Conservation (phyloP, 1,139 yeast genomes). For the Saccharomycopsis hybrid region DNA sequence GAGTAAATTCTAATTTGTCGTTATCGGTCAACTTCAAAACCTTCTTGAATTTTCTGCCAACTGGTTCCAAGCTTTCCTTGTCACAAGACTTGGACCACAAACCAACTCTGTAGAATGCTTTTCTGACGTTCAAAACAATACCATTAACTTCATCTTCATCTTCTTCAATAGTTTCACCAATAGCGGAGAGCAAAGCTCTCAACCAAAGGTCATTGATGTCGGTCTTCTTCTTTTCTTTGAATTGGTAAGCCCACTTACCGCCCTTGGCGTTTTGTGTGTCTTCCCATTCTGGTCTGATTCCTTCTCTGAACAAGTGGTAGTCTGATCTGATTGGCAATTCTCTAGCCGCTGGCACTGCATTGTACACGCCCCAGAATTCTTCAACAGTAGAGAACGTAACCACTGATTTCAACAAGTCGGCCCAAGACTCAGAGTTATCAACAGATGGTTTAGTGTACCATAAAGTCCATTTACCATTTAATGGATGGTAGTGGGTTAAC, state of each 20-base stretch:
- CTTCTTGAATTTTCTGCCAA: constrained; percentile 83
- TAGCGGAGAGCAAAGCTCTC: constrained; percentile 80
- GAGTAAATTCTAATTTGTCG: constrained; percentile 69
- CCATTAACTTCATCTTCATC: constrained; percentile 92
- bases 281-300: constrained; percentile 98
- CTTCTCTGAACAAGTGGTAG: constrained; percentile 92
- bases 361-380: constrained; percentile 98
- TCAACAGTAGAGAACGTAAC: constrained; percentile 90
- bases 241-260: constrained; percentile 89
- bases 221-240: constrained; percentile 51
- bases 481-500: constrained; percentile 81
- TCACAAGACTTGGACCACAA: constrained; percentile 88
- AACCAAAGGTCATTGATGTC: constrained; percentile 91
- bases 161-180: constrained; percentile 93
- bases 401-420: constrained; percentile 87
- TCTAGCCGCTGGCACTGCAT: constrained; percentile 87
- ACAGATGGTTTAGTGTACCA: constrained; percentile 97
- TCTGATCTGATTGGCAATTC: constrained; percentile 91
- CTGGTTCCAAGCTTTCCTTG: constrained; percentile 51
- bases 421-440: constrained; percentile 80
- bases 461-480: constrained; percentile 89
- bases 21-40: constrained; percentile 62
- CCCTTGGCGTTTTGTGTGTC: constrained; percentile 82
- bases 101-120: constrained; percentile 76
- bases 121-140: constrained; percentile 84